Conservation (phyloP, 306 rosid species). For the Glycine latifolia region DNA sequence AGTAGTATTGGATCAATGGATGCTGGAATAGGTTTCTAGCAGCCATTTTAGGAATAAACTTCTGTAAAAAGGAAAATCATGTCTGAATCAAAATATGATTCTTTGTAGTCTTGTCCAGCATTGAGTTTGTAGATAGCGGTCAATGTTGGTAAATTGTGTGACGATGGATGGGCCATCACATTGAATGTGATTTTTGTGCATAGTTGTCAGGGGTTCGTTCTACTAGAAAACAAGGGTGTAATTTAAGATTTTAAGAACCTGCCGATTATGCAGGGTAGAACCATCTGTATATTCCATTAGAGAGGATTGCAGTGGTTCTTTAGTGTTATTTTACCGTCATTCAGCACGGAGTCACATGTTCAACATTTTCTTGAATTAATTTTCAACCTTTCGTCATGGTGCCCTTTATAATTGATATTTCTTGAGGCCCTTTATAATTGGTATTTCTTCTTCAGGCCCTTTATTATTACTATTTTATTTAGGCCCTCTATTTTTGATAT, state of each 20-base stretch:
- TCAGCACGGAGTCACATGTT: slow-evolving; percentile 35
- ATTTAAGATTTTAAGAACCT: slow-evolving; percentile 53
- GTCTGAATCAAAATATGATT: slow-evolving; percentile 93
- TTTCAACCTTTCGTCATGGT: slow-evolving; percentile 4
- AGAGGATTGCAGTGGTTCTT: slow-evolving; percentile 43
- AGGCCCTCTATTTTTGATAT: too few relatives aligned
- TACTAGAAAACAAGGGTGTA: slow-evolving; percentile 43
- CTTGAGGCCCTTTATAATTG: too few relatives aligned
- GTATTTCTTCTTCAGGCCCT: too few relatives aligned
- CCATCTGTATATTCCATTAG: slow-evolving; percentile 63
- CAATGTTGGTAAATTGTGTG: slow-evolving; percentile 59
- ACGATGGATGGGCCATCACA: slow-evolving; percentile 62
- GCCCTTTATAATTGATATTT: neutral
- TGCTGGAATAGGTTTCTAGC: slow-evolving; percentile 79
- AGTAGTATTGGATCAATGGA: slow-evolving; percentile 73
- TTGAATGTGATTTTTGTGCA: slow-evolving; percentile 74
- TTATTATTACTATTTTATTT: too few relatives aligned
- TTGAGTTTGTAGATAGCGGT: slow-evolving; percentile 79
- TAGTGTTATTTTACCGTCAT: slow-evolving; percentile 30
- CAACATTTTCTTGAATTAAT: slow-evolving; percentile 38
- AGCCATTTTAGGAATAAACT: slow-evolving; percentile 65
- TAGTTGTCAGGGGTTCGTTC: slow-evolving; percentile 64
- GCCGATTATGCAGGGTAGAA: slow-evolving; percentile 64
- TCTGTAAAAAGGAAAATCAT: slow-evolving; percentile 50
- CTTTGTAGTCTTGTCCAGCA: slow-evolving; percentile 74